These are phyloP conservation scores for Alectoria sarmentosa DNA, from an alignment of 495 filamentous ascomycete genomes.

Conservation along the genomic window DNA sequence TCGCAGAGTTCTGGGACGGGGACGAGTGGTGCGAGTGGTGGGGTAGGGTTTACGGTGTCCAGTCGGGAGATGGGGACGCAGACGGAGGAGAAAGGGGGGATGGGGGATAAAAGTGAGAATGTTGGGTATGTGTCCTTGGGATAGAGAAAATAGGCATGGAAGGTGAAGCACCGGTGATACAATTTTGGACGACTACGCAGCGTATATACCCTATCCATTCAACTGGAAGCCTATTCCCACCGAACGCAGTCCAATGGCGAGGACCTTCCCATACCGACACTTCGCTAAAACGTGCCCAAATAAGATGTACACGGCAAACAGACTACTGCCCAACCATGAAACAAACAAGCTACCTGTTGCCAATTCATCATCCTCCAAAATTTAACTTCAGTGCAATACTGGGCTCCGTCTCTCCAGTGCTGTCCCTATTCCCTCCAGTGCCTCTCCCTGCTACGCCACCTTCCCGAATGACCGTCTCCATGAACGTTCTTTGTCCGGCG, in stretches of 20 bases:
- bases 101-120: constrained; percentile 14
- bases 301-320: background rate
- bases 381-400: constrained; percentile 93
- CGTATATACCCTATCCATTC: constrained; percentile 14
- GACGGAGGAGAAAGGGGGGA: constrained; percentile 12
- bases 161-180: background rate
- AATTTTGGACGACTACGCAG: background rate
- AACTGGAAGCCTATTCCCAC: background rate
- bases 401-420: constrained; percentile 45
- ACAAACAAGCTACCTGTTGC: background rate
- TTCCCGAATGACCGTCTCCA: constrained; percentile 75
- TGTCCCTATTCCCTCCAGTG: constrained; percentile 34
- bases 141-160: background rate
- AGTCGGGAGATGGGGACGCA: constrained; percentile 21
- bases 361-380: constrained; percentile 42
- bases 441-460: constrained; percentile 39
- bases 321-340: background rate
- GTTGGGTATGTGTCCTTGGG: constrained; percentile 23
- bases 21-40: background rate
- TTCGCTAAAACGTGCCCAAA: background rate
- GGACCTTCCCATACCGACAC: background rate
- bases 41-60: constrained; percentile 6
- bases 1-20: background rate
- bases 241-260: background rate
- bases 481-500: constrained; percentile 59